phyloP scores from a whole-genome alignment of 768 basidiomycete species.

The Mrakia hoshinonis region DNA sequence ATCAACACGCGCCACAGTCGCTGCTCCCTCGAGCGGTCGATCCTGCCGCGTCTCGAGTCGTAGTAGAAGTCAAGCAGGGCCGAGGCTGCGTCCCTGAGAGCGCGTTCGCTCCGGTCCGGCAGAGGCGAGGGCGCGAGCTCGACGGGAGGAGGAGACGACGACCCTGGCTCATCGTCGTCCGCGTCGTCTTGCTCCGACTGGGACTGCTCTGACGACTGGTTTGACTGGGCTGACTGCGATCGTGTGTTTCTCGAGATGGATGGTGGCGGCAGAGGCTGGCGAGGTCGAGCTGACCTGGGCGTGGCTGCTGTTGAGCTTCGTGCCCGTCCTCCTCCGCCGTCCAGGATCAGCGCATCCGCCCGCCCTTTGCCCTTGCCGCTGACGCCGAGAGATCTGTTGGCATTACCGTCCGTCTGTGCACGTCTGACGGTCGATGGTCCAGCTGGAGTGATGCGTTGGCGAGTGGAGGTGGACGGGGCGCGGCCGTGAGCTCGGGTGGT shows the following conservation, averaged over 20 bases:
- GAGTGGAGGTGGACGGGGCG: neutral
- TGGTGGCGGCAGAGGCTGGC: neutral
- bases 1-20: neutral
- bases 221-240: neutral
- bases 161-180: neutral
- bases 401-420: neutral
- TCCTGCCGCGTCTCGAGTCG: neutral
- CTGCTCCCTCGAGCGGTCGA: neutral
- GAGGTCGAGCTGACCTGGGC: neutral
- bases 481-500: neutral
- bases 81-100: neutral
- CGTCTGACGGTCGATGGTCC: neutral
- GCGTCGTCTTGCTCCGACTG: neutral
- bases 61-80: neutral
- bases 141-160: too few species aligned
- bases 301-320: neutral
- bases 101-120: neutral
- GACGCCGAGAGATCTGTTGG: neutral
- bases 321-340: neutral
- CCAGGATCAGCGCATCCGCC: neutral
- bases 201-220: neutral
- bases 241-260: neutral
- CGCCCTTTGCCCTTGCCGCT: neutral
- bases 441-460: neutral
- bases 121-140: neutral